Percentiles rank a stretch among this genome's conserved stretches.
Conservation (phyloP, 305 asterid genomes). For the Fraxinus latifolia region DNA sequence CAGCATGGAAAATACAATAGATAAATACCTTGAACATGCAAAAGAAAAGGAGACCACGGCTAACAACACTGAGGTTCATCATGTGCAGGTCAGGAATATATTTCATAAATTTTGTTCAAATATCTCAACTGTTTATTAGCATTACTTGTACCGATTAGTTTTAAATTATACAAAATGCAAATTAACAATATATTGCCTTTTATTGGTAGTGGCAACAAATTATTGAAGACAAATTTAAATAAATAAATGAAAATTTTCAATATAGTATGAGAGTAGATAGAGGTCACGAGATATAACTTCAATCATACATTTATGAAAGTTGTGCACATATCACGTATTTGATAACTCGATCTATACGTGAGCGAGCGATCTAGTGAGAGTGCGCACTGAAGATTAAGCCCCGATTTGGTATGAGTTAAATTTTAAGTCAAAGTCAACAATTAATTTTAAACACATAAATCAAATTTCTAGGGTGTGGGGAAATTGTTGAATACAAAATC, state of each 20-base stretch:
- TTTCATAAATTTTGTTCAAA: background rate
- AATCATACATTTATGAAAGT: background rate
- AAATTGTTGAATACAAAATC: background rate
- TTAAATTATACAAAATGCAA: background rate
- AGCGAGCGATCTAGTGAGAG: background rate
- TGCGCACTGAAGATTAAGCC: background rate
- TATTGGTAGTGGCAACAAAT: background rate
- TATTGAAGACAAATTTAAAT: background rate
- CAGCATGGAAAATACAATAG: conserved; percentile 39
- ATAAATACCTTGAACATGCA: conserved; percentile 32
- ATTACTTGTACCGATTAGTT: background rate
- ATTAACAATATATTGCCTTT: background rate
- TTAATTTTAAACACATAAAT: background rate
- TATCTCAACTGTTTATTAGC: background rate
- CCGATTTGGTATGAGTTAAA: background rate
- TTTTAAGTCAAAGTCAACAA: background rate
- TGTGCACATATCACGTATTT: background rate
- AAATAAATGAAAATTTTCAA: background rate
- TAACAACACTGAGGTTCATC: conserved; percentile 18
- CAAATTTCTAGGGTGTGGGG: background rate
- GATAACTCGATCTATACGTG: background rate
- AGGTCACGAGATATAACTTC: background rate
- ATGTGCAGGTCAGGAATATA: conserved; percentile 32
- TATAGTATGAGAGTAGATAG: background rate
- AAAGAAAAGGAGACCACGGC: conserved; percentile 21